These are phyloP conservation scores for Paratinospora sagittata DNA, from an alignment of 164 flowering plant genomes.

Conservation along the genomic window DNA sequence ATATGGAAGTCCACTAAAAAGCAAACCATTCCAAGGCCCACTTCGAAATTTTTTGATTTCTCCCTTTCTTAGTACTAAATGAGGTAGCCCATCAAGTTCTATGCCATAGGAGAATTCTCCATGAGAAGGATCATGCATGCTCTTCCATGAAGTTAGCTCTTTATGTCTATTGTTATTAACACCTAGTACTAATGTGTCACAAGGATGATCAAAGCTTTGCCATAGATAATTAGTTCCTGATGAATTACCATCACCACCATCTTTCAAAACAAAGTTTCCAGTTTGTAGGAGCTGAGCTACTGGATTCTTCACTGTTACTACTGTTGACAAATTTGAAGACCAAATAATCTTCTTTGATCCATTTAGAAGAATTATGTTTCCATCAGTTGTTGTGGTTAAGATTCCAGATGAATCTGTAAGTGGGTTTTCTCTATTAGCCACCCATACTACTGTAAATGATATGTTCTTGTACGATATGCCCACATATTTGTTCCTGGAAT, in stretches of 20 bases:
- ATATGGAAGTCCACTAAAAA: constrained; percentile 21
- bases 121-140: not conserved
- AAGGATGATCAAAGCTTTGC: constrained; percentile 17
- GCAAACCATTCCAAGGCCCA: constrained; percentile 50
- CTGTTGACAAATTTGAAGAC: constrained; percentile 1
- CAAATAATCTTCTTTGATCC: not conserved
- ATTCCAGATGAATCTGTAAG: constrained; percentile 29
- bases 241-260: not conserved
- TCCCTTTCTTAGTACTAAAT: constrained; percentile 13
- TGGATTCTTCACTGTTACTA: not conserved
- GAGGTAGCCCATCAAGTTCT: constrained; percentile 20
- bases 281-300: not conserved
- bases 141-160: constrained; percentile 7
- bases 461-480: constrained; percentile 25
- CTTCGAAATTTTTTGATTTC: constrained; percentile 7
- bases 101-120: constrained; percentile 10
- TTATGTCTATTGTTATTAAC: not conserved
- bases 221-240: constrained; percentile 10
- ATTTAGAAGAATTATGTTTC: constrained; percentile 2
- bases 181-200: constrained; percentile 4
- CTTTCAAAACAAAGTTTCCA: constrained; percentile 16
- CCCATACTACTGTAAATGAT: constrained; percentile 39
- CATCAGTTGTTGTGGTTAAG: not conserved
- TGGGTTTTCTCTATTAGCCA: constrained; percentile 55
- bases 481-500: constrained; percentile 12